These are phyloP conservation scores for Coelastrella sp. DNA, from an alignment of 139 green algal genomes.

Conservation along the genomic window DNA sequence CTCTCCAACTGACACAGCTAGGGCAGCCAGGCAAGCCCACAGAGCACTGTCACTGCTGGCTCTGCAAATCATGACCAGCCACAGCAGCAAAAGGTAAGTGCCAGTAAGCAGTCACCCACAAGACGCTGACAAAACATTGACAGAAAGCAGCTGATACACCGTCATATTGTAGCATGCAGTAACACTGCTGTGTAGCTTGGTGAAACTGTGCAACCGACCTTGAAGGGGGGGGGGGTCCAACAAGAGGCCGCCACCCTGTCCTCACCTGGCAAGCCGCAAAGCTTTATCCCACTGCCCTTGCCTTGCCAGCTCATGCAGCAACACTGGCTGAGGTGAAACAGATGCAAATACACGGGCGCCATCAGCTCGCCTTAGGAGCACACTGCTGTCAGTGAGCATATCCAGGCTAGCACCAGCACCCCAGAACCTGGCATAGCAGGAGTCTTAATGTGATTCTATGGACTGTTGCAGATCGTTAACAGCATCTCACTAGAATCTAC, in stretches of 20 bases:
- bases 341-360: constrained; percentile 64
- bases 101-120: no score
- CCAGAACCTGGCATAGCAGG: constrained; percentile 57
- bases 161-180: no score
- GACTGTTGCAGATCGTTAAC: no score
- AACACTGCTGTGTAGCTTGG: no score
- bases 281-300: constrained; percentile 77
- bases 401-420: constrained; percentile 65
- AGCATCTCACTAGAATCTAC: no score
- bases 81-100: no score
- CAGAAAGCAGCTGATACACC: no score
- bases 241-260: no score
- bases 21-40: constrained; percentile 81
- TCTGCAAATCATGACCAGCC: constrained; percentile 16
- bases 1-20: constrained; percentile 74
- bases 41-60: constrained; percentile 65
- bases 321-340: constrained; percentile 62
- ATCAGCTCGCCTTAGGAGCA: constrained; percentile 65
- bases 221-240: no score
- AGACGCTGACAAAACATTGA: no score
- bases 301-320: constrained; percentile 74
- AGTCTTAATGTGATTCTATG: no score
- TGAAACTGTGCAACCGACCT: no score
- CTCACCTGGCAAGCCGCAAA: constrained; percentile 70
- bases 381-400: constrained; percentile 56